Base-by-base conservation (phyloP, 2,329 filamentous ascomycete species). In the Acephala macrosclerotiorum region DNA sequence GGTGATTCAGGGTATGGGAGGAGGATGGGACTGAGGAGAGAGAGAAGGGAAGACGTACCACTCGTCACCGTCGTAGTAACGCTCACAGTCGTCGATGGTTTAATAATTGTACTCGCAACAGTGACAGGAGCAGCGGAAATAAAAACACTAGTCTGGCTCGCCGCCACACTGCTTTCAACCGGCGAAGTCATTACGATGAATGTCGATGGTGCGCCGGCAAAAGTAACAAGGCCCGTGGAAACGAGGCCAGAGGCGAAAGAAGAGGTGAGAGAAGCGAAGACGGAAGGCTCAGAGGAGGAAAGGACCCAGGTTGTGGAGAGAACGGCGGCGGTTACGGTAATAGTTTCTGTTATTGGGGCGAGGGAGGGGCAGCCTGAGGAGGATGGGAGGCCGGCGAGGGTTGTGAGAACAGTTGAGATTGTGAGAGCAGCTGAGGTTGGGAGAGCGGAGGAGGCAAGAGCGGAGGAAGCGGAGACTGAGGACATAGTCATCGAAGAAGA, bases 1-100 rank as follows among this genome's bases (percentile, higher is more conserved):
- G 14, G 73, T 68, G 11, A 33, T 12, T 33, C 11, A n/a, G 11
- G 14, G 22, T 9, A 3, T 12, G 53, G n/a, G n/a, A n/a, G n/a
- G n/a, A 16, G 26, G 35, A 36, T 35, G 53, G 36, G 26, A 29
- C 18, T 36, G 26, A 56, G 53, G 29, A 35, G 8, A 56, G 2
- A 5, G 16, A 12, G 22, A 51, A 2, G 22, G 25, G 2, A 29
- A n/a, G n/a, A n/a, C n/a, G n/a, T n/a, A n/a, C n/a, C n/a, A n/a
- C n/a, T n/a, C n/a, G n/a, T n/a, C n/a, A n/a, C 18, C 5, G 38
- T 14, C 12, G 38, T 16, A 12, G 18, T 42, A 4, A 16, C 38
- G 12, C 5, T 6, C 18, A 33, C 29, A 4, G 29, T 33, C 4
- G 29, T 33, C 9, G 29, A 33, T 33, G 29, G 29, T 33, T 33